A percentile compares a stretch with the other conserved stretches of the same genome.
Evolutionary conservation across 768 basidiomycete genomes (phyloP).

Genomic region (Galerina marginata): DNA sequence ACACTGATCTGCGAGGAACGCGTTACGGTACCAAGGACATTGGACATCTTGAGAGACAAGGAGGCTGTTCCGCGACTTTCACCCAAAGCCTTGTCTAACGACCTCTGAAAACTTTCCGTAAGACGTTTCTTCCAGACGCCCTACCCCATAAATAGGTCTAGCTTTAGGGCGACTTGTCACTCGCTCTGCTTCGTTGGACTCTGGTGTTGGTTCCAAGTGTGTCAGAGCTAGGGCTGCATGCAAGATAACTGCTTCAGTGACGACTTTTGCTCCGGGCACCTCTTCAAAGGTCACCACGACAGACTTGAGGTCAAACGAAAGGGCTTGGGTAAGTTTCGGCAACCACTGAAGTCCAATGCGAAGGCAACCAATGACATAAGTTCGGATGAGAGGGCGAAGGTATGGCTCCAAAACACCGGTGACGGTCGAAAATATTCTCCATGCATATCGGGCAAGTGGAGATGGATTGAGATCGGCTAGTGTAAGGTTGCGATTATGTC

Average conservation of each 20-base stretch:
- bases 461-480: conserved; percentile 53
- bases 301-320: conserved; percentile 70
- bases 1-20: conserved; percentile 35
- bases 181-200: conserved; percentile 24
- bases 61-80: conserved; percentile 61
- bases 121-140: conserved; percentile 70
- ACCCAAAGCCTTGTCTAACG: conserved; percentile 74
- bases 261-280: conserved; percentile 56
- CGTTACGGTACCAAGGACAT: conserved; percentile 50
- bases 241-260: conserved; percentile 54
- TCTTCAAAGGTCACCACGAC: conserved; percentile 57
- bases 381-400: conserved; percentile 65
- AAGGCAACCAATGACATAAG: conserved; percentile 56
- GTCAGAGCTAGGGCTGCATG: conserved; percentile 61
- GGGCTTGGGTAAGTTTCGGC: conserved; percentile 68
- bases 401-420: conserved; percentile 60
- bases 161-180: conserved; percentile 25
- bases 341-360: conserved; percentile 67
- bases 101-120: conserved; percentile 61
- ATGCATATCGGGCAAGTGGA: conserved; percentile 45
- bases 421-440: conserved; percentile 42
- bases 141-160: conserved; percentile 50
- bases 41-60: conserved; percentile 53
- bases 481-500: conserved; percentile 50
- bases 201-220: conserved; percentile 47